Evolutionary conservation across 1,139 yeast species (phyloP).

Genomic region (Suhomyces choctaworum): DNA sequence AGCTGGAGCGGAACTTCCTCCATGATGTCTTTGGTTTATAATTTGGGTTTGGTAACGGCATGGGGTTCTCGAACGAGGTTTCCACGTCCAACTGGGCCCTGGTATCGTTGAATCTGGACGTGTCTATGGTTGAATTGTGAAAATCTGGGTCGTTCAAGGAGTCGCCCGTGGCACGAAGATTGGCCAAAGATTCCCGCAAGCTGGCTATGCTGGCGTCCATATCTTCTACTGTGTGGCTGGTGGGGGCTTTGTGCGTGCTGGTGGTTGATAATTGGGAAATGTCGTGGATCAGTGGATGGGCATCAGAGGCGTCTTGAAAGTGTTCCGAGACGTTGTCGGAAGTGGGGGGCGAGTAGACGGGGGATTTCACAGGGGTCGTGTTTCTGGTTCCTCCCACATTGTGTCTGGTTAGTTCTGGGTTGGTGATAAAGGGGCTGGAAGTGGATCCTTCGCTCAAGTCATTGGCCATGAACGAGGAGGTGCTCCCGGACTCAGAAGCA

Average conservation of each 20-base stretch:
- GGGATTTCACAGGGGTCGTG: conserved; percentile 2
- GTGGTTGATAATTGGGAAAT: conserved; percentile 5
- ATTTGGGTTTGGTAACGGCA: neutral
- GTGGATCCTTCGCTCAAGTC: conserved; percentile 6
- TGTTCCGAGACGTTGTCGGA: conserved; percentile 8
- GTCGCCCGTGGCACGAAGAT: conserved; percentile 13
- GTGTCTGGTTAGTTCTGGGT: conserved; percentile 19
- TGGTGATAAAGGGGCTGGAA: conserved; percentile 36
- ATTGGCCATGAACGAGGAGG: neutral
- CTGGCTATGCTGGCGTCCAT: conserved; percentile 28
- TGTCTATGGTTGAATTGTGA: conserved; percentile 26
- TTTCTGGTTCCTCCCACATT: neutral
- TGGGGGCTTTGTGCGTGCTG: conserved; percentile 1
- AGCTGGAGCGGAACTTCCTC: conserved; percentile 33
- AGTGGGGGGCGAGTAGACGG: neutral
- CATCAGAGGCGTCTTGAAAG: conserved; percentile 12
- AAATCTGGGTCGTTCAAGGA: conserved; percentile 13
- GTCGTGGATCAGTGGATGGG: conserved; percentile 3
- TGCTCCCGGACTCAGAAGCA: conserved; percentile 5
- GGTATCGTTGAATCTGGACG: conserved; percentile 29
- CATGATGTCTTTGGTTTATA: conserved; percentile 17
- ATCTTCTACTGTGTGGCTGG: conserved; percentile 10
- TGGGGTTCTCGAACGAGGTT: conserved; percentile 23
- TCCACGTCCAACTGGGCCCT: conserved; percentile 35
- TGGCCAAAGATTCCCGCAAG: conserved; percentile 24